A percentile compares a stretch with the other conserved stretches of the same genome.
phyloP scores from a whole-genome alignment of 345 rosid genomes.

The Corchorus capsularis region DNA sequence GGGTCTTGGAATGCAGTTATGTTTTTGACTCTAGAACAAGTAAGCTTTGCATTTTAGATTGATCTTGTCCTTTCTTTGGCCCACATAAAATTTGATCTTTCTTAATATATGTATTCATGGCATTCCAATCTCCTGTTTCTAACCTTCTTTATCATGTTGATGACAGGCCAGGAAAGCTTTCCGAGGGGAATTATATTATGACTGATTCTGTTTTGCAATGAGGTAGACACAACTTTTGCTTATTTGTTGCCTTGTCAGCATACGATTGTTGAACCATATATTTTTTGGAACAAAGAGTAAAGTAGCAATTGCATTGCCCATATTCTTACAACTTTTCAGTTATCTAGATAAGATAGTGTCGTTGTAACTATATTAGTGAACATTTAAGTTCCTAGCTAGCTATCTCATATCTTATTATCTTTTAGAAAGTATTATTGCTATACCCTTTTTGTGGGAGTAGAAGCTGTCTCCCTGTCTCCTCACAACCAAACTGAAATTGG shows the following conservation, averaged over 20 bases:
- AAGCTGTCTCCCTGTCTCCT: slow-evolving; percentile 4
- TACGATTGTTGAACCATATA: background rate
- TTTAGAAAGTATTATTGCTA: background rate
- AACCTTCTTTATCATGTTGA: slow-evolving; percentile 14
- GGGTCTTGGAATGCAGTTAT: slow-evolving; percentile 94
- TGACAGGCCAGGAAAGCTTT: slow-evolving; percentile 72
- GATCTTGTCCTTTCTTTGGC: background rate
- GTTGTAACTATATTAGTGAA: background rate
- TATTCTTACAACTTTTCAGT: background rate
- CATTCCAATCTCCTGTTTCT: background rate
- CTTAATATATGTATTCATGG: background rate
- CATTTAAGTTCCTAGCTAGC: background rate
- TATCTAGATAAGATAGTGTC: background rate
- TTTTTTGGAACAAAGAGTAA: slow-evolving; percentile 12
- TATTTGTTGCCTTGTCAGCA: background rate
- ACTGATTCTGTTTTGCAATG: slow-evolving; percentile 4
- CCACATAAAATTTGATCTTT: background rate
- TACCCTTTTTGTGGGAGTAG: background rate
- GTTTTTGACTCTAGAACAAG: slow-evolving; percentile 96
- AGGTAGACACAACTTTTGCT: slow-evolving; percentile 1
- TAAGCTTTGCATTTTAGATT: slow-evolving; percentile 37
- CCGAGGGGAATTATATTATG: slow-evolving; percentile 53
- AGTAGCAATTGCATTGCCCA: slow-evolving; percentile 3
- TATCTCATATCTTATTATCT: background rate
- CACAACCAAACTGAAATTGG: slow-evolving; percentile 7